Percentiles rank a stretch among this genome's conserved stretches.
phyloP scores from a whole-genome alignment of 148 eudicot species.

The Linanthus parryae region DNA sequence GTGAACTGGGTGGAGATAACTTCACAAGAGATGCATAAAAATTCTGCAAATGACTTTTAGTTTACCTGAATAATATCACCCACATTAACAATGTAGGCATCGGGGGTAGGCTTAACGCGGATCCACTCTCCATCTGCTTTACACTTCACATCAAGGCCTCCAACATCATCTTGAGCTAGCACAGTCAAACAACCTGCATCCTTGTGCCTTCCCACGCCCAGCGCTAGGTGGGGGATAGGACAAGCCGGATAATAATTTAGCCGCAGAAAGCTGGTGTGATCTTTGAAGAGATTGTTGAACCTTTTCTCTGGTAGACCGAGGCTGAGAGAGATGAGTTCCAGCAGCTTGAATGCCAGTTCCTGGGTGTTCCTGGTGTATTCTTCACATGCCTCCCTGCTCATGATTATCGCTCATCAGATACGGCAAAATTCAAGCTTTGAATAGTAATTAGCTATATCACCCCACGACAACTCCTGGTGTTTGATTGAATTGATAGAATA shows the following conservation, averaged over 20 bases:
- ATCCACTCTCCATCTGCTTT: conserved; percentile 32
- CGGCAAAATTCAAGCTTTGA: too few relatives aligned
- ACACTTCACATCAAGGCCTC: conserved; percentile 32
- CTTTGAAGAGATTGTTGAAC: conserved; percentile 16
- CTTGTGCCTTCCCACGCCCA: conserved; percentile 37
- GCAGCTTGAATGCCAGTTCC: conserved; percentile 20
- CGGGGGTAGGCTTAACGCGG: conserved; percentile 30
- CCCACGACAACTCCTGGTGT: too few relatives aligned
- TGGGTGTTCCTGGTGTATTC: conserved; percentile 27
- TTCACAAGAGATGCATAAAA: too few relatives aligned
- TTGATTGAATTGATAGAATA: not conserved
- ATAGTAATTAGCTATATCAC: too few relatives aligned
- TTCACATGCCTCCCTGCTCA: conserved; percentile 30
- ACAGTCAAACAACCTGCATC: conserved; percentile 39
- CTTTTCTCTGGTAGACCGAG: conserved; percentile 18
- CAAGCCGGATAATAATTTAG: conserved; percentile 35
- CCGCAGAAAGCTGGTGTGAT: conserved; percentile 26
- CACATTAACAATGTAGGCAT: conserved; percentile 35
- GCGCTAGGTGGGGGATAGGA: conserved; percentile 31
- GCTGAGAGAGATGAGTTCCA: conserved; percentile 39
- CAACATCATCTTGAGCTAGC: too few relatives aligned
- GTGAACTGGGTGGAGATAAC: too few relatives aligned
- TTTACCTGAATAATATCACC: conserved; percentile 38
- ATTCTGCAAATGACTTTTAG: too few relatives aligned
- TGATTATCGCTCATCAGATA: conserved; percentile 18